Percentiles rank a stretch among this genome's conserved stretches.
Evolutionary conservation across 805 yeast genomes (phyloP).

Genomic region (Wickerhamiella dianesei): DNA sequence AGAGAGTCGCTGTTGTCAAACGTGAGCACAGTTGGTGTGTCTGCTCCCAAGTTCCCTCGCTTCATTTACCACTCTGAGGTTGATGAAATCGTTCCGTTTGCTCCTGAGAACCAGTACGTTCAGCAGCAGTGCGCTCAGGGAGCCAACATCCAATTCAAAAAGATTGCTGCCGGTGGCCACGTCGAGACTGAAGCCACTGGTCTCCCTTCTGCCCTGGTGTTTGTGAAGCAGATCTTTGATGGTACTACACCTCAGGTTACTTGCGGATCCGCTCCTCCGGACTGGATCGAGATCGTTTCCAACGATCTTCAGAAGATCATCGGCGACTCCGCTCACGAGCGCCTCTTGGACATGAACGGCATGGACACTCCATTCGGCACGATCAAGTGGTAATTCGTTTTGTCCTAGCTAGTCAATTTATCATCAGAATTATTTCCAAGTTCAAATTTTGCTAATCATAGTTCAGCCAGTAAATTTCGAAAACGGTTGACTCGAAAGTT

Average conservation of each 20-base stretch:
- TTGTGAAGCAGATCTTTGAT: slow-evolving; percentile 4
- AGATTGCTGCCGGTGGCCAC: slow-evolving; percentile 5
- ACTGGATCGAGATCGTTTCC: slow-evolving; percentile 2
- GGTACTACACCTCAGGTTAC: not conserved
- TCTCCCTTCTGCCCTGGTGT: slow-evolving; percentile 11
- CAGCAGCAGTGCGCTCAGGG: slow-evolving; percentile 7
- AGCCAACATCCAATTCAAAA: slow-evolving; percentile 7
- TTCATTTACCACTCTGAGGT: slow-evolving; percentile 17
- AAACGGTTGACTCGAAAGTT: too few relatives aligned
- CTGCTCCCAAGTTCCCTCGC: slow-evolving; percentile 16
- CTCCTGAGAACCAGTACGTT: slow-evolving; percentile 10
- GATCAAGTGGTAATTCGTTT: not conserved
- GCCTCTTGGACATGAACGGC: slow-evolving; percentile 1
- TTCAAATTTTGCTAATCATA: too few relatives aligned
- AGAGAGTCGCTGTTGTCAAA: slow-evolving; percentile 2
- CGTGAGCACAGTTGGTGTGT: slow-evolving; percentile 7
- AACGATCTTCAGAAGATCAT: not conserved
- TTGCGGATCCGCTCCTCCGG: slow-evolving; percentile 3
- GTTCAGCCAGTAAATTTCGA: too few relatives aligned
- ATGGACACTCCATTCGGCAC: slow-evolving; percentile 6
- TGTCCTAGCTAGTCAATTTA: not conserved
- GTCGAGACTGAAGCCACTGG: slow-evolving; percentile 5
- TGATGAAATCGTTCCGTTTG: slow-evolving; percentile 18
- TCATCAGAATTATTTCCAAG: too few relatives aligned
- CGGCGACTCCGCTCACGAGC: slow-evolving; percentile 1